Percentiles rank a stretch among this genome's conserved stretches.
Evolutionary conservation across 148 eudicot genomes (phyloP).

Genomic region (Rhododendron simsii): DNA sequence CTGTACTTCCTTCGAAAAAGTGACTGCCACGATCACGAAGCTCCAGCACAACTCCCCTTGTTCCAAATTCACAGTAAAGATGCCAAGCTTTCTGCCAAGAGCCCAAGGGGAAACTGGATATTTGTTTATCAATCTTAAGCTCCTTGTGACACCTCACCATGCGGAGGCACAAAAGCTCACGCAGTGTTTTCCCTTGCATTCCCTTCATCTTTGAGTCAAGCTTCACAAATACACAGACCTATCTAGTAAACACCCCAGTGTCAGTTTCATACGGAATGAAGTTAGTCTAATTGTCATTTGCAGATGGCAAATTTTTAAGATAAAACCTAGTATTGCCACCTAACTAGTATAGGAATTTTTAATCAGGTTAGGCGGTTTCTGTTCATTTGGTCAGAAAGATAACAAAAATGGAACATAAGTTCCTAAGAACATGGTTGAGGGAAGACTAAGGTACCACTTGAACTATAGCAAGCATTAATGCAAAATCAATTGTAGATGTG

Average conservation of each 20-base stretch:
- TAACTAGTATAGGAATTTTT: background rate
- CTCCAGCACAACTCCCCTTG: conserved; percentile 62
- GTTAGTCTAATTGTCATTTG: background rate
- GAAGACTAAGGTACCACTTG: background rate
- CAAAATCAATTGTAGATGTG: background rate
- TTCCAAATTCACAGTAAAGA: conserved; percentile 80
- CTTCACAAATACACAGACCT: conserved; percentile 64
- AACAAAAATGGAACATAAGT: background rate
- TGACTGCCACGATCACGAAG: conserved; percentile 53
- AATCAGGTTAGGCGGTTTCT: background rate
- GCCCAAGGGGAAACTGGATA: conserved; percentile 30
- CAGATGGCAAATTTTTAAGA: background rate
- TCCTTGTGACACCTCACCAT: conserved; percentile 63
- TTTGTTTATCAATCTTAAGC: conserved; percentile 58
- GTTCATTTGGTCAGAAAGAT: background rate
- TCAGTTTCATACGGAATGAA: conserved; percentile 1
- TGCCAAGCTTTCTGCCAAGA: conserved; percentile 72
- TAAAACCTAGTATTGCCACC: background rate
- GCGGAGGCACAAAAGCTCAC: conserved; percentile 55
- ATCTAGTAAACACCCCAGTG: conserved; percentile 17
- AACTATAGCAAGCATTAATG: background rate
- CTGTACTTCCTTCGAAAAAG: conserved; percentile 56
- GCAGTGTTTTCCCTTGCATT: conserved; percentile 29
- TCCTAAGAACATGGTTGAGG: background rate
- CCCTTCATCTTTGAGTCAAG: conserved; percentile 30